phyloP scores from a whole-genome alignment of 2,329 filamentous ascomycete genomes.

The Coniochaeta sp. region DNA sequence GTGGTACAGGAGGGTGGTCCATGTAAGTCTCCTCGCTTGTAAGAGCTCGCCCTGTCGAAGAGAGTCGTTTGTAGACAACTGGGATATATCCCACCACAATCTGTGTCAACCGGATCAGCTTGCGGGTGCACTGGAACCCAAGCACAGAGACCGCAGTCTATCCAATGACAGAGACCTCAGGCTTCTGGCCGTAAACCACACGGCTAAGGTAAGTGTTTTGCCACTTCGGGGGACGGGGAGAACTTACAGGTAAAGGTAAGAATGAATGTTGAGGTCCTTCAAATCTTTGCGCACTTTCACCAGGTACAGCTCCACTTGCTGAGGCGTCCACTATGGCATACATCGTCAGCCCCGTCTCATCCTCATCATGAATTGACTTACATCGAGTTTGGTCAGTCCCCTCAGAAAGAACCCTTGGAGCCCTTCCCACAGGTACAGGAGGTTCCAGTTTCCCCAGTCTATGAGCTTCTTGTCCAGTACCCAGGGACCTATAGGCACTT shows the following conservation, averaged over 20 bases:
- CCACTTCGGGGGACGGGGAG: not conserved
- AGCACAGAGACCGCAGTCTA: no score
- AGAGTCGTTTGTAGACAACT: no score
- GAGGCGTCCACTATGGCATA: slow-evolving; percentile 29
- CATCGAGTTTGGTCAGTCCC: slow-evolving; percentile 39
- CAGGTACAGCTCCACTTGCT: slow-evolving; percentile 43
- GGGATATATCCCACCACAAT: no score
- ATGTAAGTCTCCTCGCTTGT: no score
- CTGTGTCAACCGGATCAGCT: no score
- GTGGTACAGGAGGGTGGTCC: no score
- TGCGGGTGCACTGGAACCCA: no score
- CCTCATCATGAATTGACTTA: not conserved
- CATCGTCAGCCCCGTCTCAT: not conserved
- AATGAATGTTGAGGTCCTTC: slow-evolving; percentile 7
- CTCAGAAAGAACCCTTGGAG: slow-evolving; percentile 44
- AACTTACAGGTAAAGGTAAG: slow-evolving; percentile 9
- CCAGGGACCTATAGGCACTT: slow-evolving; percentile 49
- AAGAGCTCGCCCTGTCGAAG: no score
- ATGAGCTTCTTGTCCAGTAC: slow-evolving; percentile 43
- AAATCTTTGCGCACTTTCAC: slow-evolving; percentile 33
- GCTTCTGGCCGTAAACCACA: not conserved
- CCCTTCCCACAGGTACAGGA: slow-evolving; percentile 41
- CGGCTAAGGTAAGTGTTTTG: not conserved
- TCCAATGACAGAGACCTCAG: not conserved
- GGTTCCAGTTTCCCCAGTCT: slow-evolving; percentile 45